Evolutionary conservation across 148 eudicot genomes (phyloP).

Genomic region (Oxyria digyna): DNA sequence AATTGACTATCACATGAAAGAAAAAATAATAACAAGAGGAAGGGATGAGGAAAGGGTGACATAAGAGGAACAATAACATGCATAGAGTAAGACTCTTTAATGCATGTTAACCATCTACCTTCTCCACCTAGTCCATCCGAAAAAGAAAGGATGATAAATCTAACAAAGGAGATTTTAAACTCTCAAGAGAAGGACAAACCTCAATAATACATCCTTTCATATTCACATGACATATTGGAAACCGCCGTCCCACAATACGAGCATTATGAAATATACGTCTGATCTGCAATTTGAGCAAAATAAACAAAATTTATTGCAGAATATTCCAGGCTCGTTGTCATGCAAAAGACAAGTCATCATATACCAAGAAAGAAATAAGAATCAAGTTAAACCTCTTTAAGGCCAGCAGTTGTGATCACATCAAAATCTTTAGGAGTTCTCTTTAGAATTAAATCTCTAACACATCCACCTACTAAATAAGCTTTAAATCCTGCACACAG

Average conservation of each 20-base stretch:
- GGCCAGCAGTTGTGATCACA: slow-evolving; percentile 75
- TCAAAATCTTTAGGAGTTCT: slow-evolving; percentile 88
- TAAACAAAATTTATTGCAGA: neutral
- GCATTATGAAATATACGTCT: slow-evolving; percentile 39
- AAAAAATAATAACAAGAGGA: neutral
- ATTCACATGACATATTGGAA: slow-evolving; percentile 71
- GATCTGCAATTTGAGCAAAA: slow-evolving; percentile 31
- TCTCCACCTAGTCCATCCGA: neutral
- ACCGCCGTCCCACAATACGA: slow-evolving; percentile 61
- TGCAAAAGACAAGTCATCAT: neutral
- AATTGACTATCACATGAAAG: neutral
- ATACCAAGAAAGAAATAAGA: neutral
- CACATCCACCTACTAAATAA: slow-evolving; percentile 96
- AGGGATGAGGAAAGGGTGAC: neutral
- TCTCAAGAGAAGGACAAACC: slow-evolving; percentile 32
- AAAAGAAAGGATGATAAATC: neutral
- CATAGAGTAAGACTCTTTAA: neutral
- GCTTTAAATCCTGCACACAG: slow-evolving; percentile 63
- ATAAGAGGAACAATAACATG: neutral
- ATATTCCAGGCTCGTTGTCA: neutral
- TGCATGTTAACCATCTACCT: neutral
- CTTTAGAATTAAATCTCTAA: slow-evolving; percentile 73
- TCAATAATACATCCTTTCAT: slow-evolving; percentile 52
- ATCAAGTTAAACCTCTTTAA: slow-evolving; percentile 36
- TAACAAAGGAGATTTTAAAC: neutral